Evolutionary conservation across 352 stramenopile genomes (phyloP).

Genomic region (Pythium sp.): DNA sequence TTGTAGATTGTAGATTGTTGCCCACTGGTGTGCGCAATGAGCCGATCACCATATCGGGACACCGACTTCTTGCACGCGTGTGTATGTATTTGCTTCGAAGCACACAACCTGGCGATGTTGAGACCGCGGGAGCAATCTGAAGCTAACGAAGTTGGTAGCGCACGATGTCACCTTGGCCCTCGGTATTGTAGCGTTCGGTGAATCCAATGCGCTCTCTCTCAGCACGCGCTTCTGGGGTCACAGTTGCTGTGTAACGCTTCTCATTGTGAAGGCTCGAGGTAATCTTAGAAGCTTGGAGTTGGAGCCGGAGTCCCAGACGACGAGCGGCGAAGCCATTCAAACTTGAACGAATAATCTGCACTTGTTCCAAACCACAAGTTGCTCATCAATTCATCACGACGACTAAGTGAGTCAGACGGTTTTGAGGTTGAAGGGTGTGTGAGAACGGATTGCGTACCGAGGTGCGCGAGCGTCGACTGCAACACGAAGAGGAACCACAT

Average conservation of each 20-base stretch:
- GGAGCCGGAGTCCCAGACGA: not conserved
- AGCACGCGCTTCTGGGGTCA: not conserved
- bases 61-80: too few relatives aligned
- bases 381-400: too few relatives aligned
- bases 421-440: not conserved
- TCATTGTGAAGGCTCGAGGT: not conserved
- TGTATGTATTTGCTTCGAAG: too few relatives aligned
- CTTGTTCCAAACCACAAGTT: not conserved
- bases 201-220: not conserved
- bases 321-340: not conserved
- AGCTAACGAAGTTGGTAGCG: too few relatives aligned
- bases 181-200: not conserved
- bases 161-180: not conserved
- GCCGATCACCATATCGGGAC: too few relatives aligned
- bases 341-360: conserved; percentile 4
- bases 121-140: too few relatives aligned
- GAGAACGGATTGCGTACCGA: conserved; percentile 14
- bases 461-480: conserved; percentile 36
- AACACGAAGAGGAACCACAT: conserved; percentile 42
- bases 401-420: not conserved
- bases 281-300: not conserved
- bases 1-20: not conserved
- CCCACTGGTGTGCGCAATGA: too few relatives aligned
- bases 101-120: too few relatives aligned
- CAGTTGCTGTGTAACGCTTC: not conserved